These are phyloP conservation scores for Cryomyces minteri DNA, from an alignment of 495 filamentous ascomycete species.

Conservation along the genomic window DNA sequence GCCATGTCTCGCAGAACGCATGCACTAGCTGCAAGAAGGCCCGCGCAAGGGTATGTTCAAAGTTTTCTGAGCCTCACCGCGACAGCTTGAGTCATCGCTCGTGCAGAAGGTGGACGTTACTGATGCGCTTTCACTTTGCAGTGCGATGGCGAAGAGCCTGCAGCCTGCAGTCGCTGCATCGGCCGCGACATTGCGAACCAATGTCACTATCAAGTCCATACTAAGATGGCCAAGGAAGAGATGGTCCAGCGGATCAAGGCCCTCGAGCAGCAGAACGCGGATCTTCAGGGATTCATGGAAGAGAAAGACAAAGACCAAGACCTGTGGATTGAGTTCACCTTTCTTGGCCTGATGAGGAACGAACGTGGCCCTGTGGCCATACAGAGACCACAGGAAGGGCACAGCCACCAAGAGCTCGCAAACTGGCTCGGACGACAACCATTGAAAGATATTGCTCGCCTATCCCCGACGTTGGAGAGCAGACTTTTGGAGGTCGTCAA, in stretches of 20 bases:
- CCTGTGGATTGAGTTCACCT: slow-evolving; percentile 14
- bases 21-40: slow-evolving; percentile 18
- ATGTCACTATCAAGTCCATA: slow-evolving; percentile 9
- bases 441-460: slow-evolving; percentile 6
- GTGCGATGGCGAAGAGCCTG: slow-evolving; percentile 7
- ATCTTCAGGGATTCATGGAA: slow-evolving; percentile 8
- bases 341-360: slow-evolving; percentile 16
- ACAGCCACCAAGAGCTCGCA: slow-evolving; percentile 18
- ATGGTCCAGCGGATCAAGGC: slow-evolving; percentile 5
- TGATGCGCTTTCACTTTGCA: background rate
- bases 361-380: slow-evolving; percentile 21
- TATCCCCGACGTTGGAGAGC: slow-evolving; percentile 5
- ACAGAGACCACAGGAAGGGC: slow-evolving; percentile 13
- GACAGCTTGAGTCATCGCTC: background rate
- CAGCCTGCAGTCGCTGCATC: slow-evolving; percentile 4
- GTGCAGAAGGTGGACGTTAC: background rate
- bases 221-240: slow-evolving; percentile 6
- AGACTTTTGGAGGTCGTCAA: slow-evolving; percentile 7
- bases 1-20: slow-evolving; percentile 14
- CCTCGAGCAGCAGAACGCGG: slow-evolving; percentile 10
- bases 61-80: background rate
- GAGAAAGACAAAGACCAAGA: too few relatives aligned
- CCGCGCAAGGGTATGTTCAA: slow-evolving; percentile 11
- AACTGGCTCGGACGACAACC: slow-evolving; percentile 17
- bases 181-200: slow-evolving; percentile 1